Evolutionary conservation across 2,329 filamentous ascomycete genomes (phyloP), one percentile per base, ranked within the genome.

Genomic region (Trichoderma hamatum): DNA sequence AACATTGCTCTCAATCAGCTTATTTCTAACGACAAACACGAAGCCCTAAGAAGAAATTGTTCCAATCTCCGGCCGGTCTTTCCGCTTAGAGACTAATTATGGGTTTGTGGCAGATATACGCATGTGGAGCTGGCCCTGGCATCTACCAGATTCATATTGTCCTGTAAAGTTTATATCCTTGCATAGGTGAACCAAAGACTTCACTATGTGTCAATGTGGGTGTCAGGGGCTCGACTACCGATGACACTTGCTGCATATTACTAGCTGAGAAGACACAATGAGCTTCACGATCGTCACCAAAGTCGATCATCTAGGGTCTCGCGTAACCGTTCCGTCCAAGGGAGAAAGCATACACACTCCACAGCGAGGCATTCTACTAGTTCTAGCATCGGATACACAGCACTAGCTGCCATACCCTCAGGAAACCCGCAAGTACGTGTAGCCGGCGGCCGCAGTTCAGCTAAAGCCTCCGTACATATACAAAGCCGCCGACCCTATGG

Each of bases 261-360:
- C 34, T 55, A 43, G 14, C 63, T 28, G 30, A 26, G n/a, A 39
- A 46, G 28, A 56, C 5, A 19, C 54, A 30, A 32, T n/a, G 28
- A 56, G 26, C 63, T 26, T 66, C 36, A 58, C n/a, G 36, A 66
- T 66, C 52, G 36, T 66, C 63, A n/a, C 19, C 26, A 26, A 26
- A 46, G n/a, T 58, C 26, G 28, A 49, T 66, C 63, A 28, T 58
- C 14, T 66, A 11, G 51, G 26, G 21, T 43, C 11, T 66, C 36
- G 36, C 63, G 39, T 66, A 66, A 16, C 36, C 3, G 9, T 46
- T 58, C 63, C 52, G 52, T 28, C n/a, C 19, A 32, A n/a, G 46
- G 21, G n/a, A 49, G 28, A 30, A 2, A 19, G n/a, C 19, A 7
- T 10, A 34, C 10, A 30, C 11, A 58, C 63, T 34, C 63, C 63